Percentiles rank a stretch among this genome's conserved stretches.
These are phyloP conservation scores for Curvularia eragrostidis DNA, from an alignment of 2,329 filamentous ascomycete genomes.

Conservation along the genomic window DNA sequence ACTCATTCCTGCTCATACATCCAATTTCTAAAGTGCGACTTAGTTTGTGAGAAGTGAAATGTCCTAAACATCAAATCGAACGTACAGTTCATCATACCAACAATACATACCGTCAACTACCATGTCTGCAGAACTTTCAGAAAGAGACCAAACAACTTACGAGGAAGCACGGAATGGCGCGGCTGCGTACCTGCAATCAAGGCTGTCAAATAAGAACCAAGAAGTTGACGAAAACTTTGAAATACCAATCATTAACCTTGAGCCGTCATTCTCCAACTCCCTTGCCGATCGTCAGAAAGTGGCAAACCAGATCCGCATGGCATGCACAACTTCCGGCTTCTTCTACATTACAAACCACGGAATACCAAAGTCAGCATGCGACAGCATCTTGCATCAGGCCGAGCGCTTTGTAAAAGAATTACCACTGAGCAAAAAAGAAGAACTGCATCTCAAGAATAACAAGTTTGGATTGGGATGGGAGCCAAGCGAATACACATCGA, in stretches of 20 bases:
- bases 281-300: constrained; percentile 45
- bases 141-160: constrained; percentile 41
- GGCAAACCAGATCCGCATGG: constrained; percentile 48
- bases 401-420: constrained; percentile 48
- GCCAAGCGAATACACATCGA: constrained; percentile 50
- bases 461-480: constrained; percentile 53
- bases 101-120: background rate
- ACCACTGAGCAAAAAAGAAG: constrained; percentile 45
- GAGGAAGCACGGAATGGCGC: constrained; percentile 46
- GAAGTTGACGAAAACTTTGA: constrained; percentile 34
- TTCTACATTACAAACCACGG: constrained; percentile 53
- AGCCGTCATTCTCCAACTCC: constrained; percentile 44
- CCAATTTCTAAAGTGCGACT: background rate
- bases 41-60: background rate
- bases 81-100: background rate
- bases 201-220: constrained; percentile 30
- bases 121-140: constrained; percentile 38
- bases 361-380: constrained; percentile 35
- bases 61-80: background rate
- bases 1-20: too few relatives aligned
- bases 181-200: constrained; percentile 46
- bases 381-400: constrained; percentile 47
- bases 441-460: constrained; percentile 50
- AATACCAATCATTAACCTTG: constrained; percentile 50
- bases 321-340: constrained; percentile 52